Evolutionary conservation across 2,329 filamentous ascomycete genomes (phyloP), one percentile per base, ranked within the genome.

Genomic region (Ophiostoma himal-ulmi): DNA sequence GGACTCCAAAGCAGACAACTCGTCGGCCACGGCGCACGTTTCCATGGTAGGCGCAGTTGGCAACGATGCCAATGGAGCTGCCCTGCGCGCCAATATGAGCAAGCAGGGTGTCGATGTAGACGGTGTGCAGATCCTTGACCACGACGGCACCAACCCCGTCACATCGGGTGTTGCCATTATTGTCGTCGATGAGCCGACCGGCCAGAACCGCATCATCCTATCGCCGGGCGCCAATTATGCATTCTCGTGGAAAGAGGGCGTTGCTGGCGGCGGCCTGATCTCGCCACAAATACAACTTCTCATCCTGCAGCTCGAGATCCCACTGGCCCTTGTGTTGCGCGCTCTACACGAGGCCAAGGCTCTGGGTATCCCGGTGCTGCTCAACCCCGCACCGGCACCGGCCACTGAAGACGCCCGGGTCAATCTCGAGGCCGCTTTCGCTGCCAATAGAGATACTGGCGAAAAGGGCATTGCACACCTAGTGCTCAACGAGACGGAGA

Each of bases 41-140:
- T 83, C 86, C 76, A 93, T 94, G 90, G 80, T 92, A 26, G 91
- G 91, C 67, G 88, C 89, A 20, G 90, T 94, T 0, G 91, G 91
- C 70, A 81, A 83, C 74, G 90, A 92, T 76, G 82, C 85, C 72
- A 91, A 93, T 80, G 87, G 88, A 60, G 76, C 82, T 0, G 79
- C 86, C 4, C 82, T 94, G n/a, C 81, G 84, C 34, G 78, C 81
- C 2, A 87, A 86, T 71, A 83, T 94, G 39, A 75, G 82, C 65
- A 78, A 80, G 3, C 87, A 89, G 75, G 89, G 89, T 64, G 85
- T 94, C 71, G 86, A 89, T 76, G 84, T 85, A 0, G 77, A 80
- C 1, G 83, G 83, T 26, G 84, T 93, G 34, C 75, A 76, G 14
- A 77, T 83, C 20, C 41, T 69, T 70, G 77, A 72, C 72, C 81